These are phyloP conservation scores for Paramyrothecium roridum DNA, from an alignment of 2,329 filamentous ascomycete genomes.

Conservation along the genomic window DNA sequence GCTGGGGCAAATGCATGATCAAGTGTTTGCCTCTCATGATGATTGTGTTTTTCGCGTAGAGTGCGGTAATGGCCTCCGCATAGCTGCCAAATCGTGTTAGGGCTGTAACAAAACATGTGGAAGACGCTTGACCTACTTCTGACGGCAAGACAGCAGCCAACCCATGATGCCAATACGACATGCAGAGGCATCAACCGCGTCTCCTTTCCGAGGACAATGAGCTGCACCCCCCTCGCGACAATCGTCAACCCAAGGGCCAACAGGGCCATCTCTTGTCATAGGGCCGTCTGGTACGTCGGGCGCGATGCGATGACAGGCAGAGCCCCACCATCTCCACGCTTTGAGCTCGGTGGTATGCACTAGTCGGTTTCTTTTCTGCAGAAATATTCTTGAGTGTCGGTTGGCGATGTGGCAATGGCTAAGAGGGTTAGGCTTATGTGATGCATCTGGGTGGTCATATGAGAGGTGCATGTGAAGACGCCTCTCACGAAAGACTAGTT, in stretches of 20 bases:
- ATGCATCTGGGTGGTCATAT: background rate
- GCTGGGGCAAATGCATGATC: background rate
- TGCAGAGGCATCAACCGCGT: background rate
- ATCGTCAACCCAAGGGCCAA: slow-evolving; percentile 5
- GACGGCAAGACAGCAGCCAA: slow-evolving; percentile 6
- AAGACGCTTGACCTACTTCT: slow-evolving; percentile 3
- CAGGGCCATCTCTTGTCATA: slow-evolving; percentile 4
- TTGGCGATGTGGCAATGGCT: slow-evolving; percentile 5
- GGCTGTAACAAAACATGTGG: too few relatives aligned
- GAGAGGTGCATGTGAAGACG: slow-evolving; percentile 4
- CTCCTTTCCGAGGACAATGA: background rate
- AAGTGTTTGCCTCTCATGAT: background rate
- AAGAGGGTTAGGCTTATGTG: background rate
- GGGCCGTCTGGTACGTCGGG: background rate
- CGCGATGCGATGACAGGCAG: slow-evolving; percentile 3
- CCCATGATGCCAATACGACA: slow-evolving; percentile 5
- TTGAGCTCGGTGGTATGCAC: background rate
- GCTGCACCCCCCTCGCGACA: slow-evolving; percentile 2
- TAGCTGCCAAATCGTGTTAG: too few relatives aligned
- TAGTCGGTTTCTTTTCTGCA: background rate
- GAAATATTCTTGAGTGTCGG: background rate
- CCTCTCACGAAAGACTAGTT: slow-evolving; percentile 1
- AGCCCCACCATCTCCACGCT: slow-evolving; percentile 6
- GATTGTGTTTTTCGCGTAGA: slow-evolving; percentile 5
- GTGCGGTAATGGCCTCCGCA: slow-evolving; percentile 1